Evolutionary conservation across 1,284 basidiomycete species (phyloP).

Genomic region (Malassezia cuniculi): DNA sequence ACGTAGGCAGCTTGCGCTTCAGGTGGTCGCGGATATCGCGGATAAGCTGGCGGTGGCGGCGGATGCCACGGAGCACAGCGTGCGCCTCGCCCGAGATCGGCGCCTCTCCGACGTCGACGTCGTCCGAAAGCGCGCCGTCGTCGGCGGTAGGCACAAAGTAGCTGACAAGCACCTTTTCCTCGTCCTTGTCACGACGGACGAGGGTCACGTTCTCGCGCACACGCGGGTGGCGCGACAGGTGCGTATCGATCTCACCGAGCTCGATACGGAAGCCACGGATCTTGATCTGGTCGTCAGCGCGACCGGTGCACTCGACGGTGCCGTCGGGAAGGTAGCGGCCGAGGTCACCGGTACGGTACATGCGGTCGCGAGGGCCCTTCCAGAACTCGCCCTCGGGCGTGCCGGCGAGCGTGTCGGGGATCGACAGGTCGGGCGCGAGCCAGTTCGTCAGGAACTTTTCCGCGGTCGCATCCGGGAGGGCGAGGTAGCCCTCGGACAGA

Average conservation of each 20-base stretch:
- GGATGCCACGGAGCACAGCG: constrained; percentile 31
- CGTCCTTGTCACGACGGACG: constrained; percentile 93
- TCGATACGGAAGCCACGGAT: constrained; percentile 99
- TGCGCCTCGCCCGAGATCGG: constrained; percentile 52
- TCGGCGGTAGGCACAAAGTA: constrained; percentile 90
- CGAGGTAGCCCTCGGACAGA: constrained; percentile 86
- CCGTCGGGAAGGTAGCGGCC: constrained; percentile 88
- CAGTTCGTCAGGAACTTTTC: constrained; percentile 50
- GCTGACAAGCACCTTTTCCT: constrained; percentile 95
- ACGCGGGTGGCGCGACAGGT: constrained; percentile 81
- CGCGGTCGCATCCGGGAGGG: constrained; percentile 60
- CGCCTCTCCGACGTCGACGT: constrained; percentile 45
- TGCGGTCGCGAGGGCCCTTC: constrained; percentile 93
- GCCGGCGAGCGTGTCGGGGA: constrained; percentile 33
- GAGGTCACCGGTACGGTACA: constrained; percentile 95
- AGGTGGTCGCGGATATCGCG: constrained; percentile 77
- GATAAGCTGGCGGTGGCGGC: constrained; percentile 58
- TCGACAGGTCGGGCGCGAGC: constrained; percentile 29
- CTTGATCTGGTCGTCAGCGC: constrained; percentile 98
- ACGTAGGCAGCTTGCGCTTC: constrained; percentile 85
- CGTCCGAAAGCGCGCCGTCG: constrained; percentile 58
- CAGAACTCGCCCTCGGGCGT: constrained; percentile 50
- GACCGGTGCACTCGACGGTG: constrained; percentile 87
- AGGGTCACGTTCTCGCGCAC: constrained; percentile 94
- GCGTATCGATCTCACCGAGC: constrained; percentile 93